Evolutionary conservation across 805 yeast genomes (phyloP).

Genomic region (Schwanniomyces yamadae): DNA sequence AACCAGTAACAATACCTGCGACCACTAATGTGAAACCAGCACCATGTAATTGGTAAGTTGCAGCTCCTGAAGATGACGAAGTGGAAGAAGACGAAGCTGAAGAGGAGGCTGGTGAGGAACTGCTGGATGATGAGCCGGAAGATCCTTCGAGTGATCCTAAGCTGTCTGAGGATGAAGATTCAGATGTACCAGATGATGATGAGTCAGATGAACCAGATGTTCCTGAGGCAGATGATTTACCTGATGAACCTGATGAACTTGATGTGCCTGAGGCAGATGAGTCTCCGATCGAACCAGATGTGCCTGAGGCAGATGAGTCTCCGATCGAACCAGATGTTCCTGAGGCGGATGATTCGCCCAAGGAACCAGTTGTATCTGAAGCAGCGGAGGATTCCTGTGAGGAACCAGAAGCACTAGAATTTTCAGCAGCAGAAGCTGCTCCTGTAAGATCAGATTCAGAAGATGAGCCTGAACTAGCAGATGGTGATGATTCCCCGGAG

Average conservation of each 20-base stretch:
- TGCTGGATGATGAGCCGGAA: conserved; percentile 8
- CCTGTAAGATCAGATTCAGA: conserved; percentile 14
- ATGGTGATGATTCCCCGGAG: conserved; percentile 8
- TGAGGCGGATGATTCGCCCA: conserved; percentile 2
- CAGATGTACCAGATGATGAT: not conserved
- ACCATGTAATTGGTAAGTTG: conserved; percentile 14
- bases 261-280: not conserved
- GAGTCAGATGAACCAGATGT: conserved; percentile 7
- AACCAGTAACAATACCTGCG: conserved; percentile 18
- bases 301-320: conserved; percentile 19
- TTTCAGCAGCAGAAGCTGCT: conserved; percentile 24
- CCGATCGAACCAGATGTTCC: not conserved
- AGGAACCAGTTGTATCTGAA: conserved; percentile 3
- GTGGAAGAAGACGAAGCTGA: conserved; percentile 1
- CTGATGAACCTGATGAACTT: not conserved
- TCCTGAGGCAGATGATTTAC: conserved; percentile 3
- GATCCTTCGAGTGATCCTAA: conserved; percentile 4
- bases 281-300: not conserved
- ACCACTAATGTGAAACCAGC: conserved; percentile 17
- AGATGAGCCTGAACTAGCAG: conserved; percentile 1
- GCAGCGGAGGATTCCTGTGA: conserved; percentile 1
- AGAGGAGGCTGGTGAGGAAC: conserved; percentile 4
- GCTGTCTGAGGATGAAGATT: conserved; percentile 6
- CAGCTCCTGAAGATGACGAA: conserved; percentile 11
- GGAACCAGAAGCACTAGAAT: conserved; percentile 3